phyloP scores from a whole-genome alignment of 2,329 filamentous ascomycete species.

The Anisogramma anomala region DNA sequence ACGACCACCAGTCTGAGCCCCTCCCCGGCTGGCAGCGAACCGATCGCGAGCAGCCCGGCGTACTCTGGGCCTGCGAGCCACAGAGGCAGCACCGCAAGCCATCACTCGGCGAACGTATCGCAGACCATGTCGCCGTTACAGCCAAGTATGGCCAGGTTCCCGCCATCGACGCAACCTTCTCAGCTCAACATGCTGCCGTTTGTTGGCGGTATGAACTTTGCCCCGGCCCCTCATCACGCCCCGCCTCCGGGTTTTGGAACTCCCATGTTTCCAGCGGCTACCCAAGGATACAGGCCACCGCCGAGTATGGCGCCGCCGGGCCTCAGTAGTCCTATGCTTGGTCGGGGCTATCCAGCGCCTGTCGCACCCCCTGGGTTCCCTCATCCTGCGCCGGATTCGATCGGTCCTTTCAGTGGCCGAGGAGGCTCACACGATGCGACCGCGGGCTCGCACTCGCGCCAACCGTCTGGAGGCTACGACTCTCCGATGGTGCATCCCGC shows the following conservation, averaged over 20 bases:
- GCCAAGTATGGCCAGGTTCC: conserved; percentile 33
- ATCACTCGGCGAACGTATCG: conserved; percentile 20
- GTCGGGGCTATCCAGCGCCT: conserved; percentile 33
- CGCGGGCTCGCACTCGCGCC: conserved; percentile 55
- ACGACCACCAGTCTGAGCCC: conserved; percentile 44
- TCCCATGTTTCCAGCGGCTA: conserved; percentile 32
- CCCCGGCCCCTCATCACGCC: conserved; percentile 29
- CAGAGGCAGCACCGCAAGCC: conserved; percentile 34
- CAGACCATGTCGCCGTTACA: conserved; percentile 54
- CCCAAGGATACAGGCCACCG: conserved; percentile 30
- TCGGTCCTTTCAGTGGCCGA: conserved; percentile 26
- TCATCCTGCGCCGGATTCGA: conserved; percentile 30
- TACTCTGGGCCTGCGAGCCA: conserved; percentile 54
- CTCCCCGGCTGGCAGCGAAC: conserved; percentile 50
- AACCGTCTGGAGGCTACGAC: conserved; percentile 62
- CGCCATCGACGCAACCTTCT: conserved; percentile 25
- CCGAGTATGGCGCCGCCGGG: conserved; percentile 41
- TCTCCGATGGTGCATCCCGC: conserved; percentile 38
- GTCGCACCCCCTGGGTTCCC: conserved; percentile 44
- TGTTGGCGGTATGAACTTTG: conserved; percentile 43
- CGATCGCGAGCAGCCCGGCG: conserved; percentile 53
- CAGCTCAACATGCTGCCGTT: conserved; percentile 45
- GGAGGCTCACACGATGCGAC: conserved; percentile 25
- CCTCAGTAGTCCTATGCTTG: conserved; percentile 31
- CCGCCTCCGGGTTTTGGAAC: conserved; percentile 42